phyloP scores from a whole-genome alignment of 2,329 filamentous ascomycete species.

The Cercospora berteroae region DNA sequence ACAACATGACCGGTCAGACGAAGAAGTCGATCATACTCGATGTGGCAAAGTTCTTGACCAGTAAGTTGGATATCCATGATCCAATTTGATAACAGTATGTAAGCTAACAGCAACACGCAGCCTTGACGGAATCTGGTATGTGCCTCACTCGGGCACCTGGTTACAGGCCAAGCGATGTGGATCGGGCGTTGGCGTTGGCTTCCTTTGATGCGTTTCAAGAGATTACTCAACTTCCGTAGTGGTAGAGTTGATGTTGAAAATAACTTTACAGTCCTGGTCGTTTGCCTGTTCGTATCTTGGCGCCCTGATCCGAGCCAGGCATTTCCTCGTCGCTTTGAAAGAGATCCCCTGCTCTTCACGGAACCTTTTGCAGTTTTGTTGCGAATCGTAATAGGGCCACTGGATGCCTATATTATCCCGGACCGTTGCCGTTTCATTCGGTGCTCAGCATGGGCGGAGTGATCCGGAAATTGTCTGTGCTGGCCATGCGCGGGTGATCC shows the following conservation, averaged over 20 bases:
- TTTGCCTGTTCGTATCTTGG: neutral
- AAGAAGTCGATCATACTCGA: constrained; percentile 45
- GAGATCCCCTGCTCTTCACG: neutral
- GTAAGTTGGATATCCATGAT: constrained; percentile 35
- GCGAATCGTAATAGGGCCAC: neutral
- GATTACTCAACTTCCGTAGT: neutral
- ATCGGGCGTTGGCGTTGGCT: constrained; percentile 40
- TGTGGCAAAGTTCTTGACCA: constrained; percentile 44
- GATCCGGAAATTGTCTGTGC: neutral
- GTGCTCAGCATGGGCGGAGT: neutral
- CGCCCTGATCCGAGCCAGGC: neutral
- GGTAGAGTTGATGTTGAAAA: neutral
- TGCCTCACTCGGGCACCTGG: constrained; percentile 48
- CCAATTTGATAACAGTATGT: neutral
- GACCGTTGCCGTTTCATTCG: neutral
- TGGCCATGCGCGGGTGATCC: neutral
- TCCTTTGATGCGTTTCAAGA: constrained; percentile 28
- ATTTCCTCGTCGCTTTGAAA: neutral
- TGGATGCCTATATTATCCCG: neutral
- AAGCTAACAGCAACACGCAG: constrained; percentile 19
- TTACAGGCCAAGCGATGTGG: constrained; percentile 45
- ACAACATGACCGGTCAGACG: constrained; percentile 1
- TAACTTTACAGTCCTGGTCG: neutral
- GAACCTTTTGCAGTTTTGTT: neutral
- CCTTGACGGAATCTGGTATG: constrained; percentile 39